Evolutionary conservation across 768 basidiomycete genomes (phyloP).

Genomic region (Tricholoma terreum): DNA sequence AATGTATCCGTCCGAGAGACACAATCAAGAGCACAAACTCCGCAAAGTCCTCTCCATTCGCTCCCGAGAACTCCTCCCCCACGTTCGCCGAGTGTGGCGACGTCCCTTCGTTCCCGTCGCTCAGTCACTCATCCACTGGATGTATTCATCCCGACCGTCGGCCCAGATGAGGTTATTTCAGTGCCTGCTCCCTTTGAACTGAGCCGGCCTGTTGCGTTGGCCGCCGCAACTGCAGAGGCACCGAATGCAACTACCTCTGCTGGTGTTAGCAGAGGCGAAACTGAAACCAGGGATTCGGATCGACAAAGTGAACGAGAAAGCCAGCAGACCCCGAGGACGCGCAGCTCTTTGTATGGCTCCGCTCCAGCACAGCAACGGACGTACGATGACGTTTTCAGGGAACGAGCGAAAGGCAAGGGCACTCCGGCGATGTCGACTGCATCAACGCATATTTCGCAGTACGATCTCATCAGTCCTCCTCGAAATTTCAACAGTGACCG

Average conservation of each 20-base stretch:
- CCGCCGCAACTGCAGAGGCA: background rate
- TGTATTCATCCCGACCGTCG: conserved; percentile 47
- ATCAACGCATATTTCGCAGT: conserved; percentile 36
- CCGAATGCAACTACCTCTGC: background rate
- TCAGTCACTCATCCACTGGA: conserved; percentile 40
- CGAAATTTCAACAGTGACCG: conserved; percentile 4
- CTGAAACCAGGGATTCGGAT: background rate
- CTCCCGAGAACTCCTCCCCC: background rate
- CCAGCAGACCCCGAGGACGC: conserved; percentile 6
- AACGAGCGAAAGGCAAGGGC: conserved; percentile 11
- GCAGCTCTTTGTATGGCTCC: conserved; percentile 2
- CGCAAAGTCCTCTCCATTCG: conserved; percentile 2
- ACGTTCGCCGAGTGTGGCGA: conserved; percentile 10
- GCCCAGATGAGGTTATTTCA: conserved; percentile 34
- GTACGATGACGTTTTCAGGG: conserved; percentile 7
- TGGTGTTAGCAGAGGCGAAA: background rate
- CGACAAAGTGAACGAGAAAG: background rate
- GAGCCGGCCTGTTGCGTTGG: conserved; percentile 20
- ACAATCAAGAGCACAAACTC: background rate
- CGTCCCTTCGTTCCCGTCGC: conserved; percentile 20
- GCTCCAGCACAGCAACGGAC: background rate
- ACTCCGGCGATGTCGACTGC: conserved; percentile 26
- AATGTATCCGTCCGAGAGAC: conserved; percentile 13
- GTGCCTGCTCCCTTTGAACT: conserved; percentile 54
- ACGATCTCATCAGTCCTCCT: conserved; percentile 36